phyloP scores from a whole-genome alignment of 495 filamentous ascomycete genomes.

The Sporormia fimetaria region DNA sequence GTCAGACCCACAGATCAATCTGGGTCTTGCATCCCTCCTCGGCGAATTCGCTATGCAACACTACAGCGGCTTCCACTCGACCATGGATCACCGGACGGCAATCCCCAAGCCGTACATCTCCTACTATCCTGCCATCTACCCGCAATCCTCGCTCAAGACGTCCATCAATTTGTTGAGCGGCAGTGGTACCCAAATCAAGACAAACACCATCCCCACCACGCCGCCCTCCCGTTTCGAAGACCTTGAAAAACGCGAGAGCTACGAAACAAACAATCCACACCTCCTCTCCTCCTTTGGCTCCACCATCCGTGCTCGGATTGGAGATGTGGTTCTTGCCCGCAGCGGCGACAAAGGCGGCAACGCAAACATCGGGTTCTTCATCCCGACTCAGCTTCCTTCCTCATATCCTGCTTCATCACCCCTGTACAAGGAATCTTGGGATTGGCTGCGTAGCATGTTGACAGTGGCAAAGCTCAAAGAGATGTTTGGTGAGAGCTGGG shows the following conservation, averaged over 20 bases:
- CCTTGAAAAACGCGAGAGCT: slow-evolving; percentile 9
- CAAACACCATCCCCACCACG: slow-evolving; percentile 2
- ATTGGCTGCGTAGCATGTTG: slow-evolving; percentile 30
- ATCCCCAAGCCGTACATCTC: slow-evolving; percentile 17
- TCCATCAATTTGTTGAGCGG: slow-evolving; percentile 19
- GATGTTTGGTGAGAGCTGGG: slow-evolving; percentile 29
- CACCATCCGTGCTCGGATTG: slow-evolving; percentile 20
- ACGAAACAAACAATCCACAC: slow-evolving; percentile 20
- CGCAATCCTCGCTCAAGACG: slow-evolving; percentile 12
- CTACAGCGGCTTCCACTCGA: slow-evolving; percentile 21
- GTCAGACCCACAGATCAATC: slow-evolving; percentile 1
- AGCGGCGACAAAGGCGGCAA: slow-evolving; percentile 33
- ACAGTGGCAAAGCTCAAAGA: slow-evolving; percentile 23
- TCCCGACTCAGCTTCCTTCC: slow-evolving; percentile 17
- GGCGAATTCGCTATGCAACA: slow-evolving; percentile 23
- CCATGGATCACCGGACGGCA: slow-evolving; percentile 11
- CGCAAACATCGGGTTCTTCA: slow-evolving; percentile 30
- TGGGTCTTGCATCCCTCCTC: slow-evolving; percentile 12
- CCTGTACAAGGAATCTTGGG: slow-evolving; percentile 18
- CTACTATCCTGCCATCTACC: slow-evolving; percentile 26
- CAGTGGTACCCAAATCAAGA: neutral
- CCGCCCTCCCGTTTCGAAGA: slow-evolving; percentile 6
- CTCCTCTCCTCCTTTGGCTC: slow-evolving; percentile 23
- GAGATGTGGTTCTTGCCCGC: slow-evolving; percentile 29
- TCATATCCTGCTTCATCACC: slow-evolving; percentile 1